Evolutionary conservation across 176 grass and related monocot species (phyloP), one percentile per base, ranked within the genome.

Genomic region (Aechmea fasciata): DNA sequence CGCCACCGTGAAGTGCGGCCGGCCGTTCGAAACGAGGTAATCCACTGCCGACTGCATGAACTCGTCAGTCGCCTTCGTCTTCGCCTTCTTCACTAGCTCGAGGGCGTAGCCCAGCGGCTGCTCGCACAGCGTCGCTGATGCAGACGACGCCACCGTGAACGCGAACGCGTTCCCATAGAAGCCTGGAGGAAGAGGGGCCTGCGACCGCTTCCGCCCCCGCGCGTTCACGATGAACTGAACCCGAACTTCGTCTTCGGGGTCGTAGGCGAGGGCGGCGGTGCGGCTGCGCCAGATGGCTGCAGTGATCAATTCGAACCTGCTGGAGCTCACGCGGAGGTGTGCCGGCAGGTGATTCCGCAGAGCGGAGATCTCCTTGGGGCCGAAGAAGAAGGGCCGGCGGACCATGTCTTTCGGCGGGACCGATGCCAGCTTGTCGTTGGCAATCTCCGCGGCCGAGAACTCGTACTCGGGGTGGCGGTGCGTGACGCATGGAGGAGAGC

Each of bases 91-190:
- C 33, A 84, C 65, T 26, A 84, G 47, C 48, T 79, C 19, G 8
- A 75, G 48, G 24, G 81, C 75, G 49, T 79, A 65, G 1, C 47
- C 9, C 19, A 84, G 52, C 7, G 70, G 70, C 1, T 20, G 11
- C 2, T 13, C 15, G 51, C 41, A 69, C 3, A 84, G 50, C 65
- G 61, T 70, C 6, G 11, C 50, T 3, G 48, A 52, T 11, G 76
- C 76, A 52, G 71, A 3, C 50, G 12, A 4, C 18, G 67, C 77
- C 54, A 76, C 66, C 13, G 63, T 69, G n/a, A 67, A 76, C 10
- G 66, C 71, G 10, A 82, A 53, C 0, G 80, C 80, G 52, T 82
- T 82, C 28, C 80, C 80, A 19, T 82, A 82, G 67, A 71, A 82
- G 14, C 73, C 80, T 1, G 24, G 3, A 1, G 80, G 80, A 15